phyloP scores from a whole-genome alignment of 169 alveolate species.

The Plasmodium billcollinsi region DNA sequence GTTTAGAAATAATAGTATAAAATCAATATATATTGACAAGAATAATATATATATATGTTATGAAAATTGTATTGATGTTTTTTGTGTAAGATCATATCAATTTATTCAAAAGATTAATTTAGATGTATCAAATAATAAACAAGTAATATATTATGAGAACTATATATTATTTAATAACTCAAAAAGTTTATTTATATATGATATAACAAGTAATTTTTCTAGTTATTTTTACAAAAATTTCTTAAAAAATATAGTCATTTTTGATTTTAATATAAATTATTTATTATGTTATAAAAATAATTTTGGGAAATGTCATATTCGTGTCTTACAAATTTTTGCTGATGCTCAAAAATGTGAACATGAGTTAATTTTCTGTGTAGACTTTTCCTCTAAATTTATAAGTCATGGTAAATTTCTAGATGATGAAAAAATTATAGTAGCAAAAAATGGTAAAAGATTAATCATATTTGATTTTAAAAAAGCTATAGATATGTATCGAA shows the following conservation, averaged over 20 bases:
- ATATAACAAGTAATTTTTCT: slow-evolving; percentile 63
- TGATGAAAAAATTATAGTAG: slow-evolving; percentile 77
- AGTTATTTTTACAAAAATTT: slow-evolving; percentile 75
- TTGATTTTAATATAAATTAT: slow-evolving; percentile 73
- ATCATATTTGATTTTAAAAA: slow-evolving; percentile 77
- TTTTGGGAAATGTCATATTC: slow-evolving; percentile 78
- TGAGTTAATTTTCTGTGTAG: slow-evolving; percentile 78
- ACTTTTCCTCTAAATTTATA: slow-evolving; percentile 75
- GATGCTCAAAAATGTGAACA: slow-evolving; percentile 49
- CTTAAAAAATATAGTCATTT: slow-evolving; percentile 74
- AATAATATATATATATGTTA: slow-evolving; percentile 43
- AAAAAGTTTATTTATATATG: slow-evolving; percentile 71
- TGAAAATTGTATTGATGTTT: slow-evolving; percentile 68
- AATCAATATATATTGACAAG: slow-evolving; percentile 59
- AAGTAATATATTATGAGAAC: slow-evolving; percentile 61
- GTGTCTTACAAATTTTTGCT: slow-evolving; percentile 59
- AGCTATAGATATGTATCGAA: slow-evolving; percentile 78
- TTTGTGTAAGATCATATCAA: slow-evolving; percentile 61
- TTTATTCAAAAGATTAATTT: slow-evolving; percentile 44
- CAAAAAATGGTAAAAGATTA: slow-evolving; percentile 75
- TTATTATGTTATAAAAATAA: slow-evolving; percentile 68
- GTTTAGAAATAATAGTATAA: slow-evolving; percentile 73
- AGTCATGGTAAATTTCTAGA: slow-evolving; percentile 79
- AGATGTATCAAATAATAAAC: slow-evolving; percentile 53
- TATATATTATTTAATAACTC: slow-evolving; percentile 72